Percentiles rank a stretch among this genome's conserved stretches.
phyloP scores from a whole-genome alignment of 257 asterid genomes.

The Lantana camara region DNA sequence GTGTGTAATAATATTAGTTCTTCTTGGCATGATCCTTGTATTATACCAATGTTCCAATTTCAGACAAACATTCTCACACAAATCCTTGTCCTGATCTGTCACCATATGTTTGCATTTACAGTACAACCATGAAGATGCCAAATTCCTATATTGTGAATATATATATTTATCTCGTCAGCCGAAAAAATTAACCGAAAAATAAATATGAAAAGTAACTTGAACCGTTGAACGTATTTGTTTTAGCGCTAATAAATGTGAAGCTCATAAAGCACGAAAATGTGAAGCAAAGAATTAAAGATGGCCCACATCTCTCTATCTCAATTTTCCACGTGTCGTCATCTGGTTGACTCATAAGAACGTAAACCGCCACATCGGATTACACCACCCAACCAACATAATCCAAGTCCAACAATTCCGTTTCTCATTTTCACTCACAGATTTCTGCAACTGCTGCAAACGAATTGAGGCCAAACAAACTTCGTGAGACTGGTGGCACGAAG shows the following conservation, averaged over 20 bases:
- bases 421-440: slow-evolving; percentile 31
- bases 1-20: slow-evolving; percentile 1
- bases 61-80: neutral
- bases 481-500: slow-evolving; percentile 23
- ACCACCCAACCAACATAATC: slow-evolving; percentile 1
- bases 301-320: slow-evolving; percentile 24
- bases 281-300: neutral
- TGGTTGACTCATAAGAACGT: neutral
- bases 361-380: slow-evolving; percentile 25
- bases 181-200: too few relatives aligned
- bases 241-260: neutral
- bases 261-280: neutral
- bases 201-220: too few relatives aligned
- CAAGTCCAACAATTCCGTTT: slow-evolving; percentile 9
- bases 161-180: too few relatives aligned
- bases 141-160: too few relatives aligned
- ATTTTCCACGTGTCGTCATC: slow-evolving; percentile 41
- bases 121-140: too few relatives aligned
- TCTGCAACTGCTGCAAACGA: neutral
- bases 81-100: too few relatives aligned
- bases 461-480: slow-evolving; percentile 27
- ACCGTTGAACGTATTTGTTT: neutral
- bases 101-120: too few relatives aligned
- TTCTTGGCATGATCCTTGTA: neutral
- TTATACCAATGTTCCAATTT: slow-evolving; percentile 5